A percentile compares a stretch with the other conserved stretches of the same genome.
These are phyloP conservation scores for Gloeostereum incarnatum DNA, from an alignment of 768 basidiomycete genomes.

Conservation along the genomic window DNA sequence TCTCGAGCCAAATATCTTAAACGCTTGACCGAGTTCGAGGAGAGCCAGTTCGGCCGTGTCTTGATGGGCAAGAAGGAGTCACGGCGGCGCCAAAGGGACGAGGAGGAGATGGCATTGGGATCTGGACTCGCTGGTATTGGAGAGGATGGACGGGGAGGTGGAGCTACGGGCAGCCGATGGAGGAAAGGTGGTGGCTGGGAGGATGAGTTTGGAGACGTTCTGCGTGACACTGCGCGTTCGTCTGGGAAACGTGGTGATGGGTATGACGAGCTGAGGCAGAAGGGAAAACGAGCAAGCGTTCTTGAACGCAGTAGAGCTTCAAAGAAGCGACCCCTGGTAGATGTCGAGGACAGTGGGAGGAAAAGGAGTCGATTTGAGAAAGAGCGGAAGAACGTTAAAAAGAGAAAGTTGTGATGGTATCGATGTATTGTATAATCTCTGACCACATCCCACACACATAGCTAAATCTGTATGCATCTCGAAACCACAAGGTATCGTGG, in stretches of 20 bases:
- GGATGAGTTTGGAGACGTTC: constrained; percentile 78
- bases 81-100: constrained; percentile 63
- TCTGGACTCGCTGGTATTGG: constrained; percentile 38
- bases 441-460: too few species aligned
- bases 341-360: constrained; percentile 18
- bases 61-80: constrained; percentile 87
- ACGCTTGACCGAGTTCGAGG: constrained; percentile 82
- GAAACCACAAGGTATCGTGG: too few species aligned
- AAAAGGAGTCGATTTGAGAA: constrained; percentile 43
- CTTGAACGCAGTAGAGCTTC: constrained; percentile 45
- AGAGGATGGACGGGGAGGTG: constrained; percentile 24
- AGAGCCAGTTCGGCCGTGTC: constrained; percentile 87
- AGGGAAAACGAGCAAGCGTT: constrained; percentile 52
- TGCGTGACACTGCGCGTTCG: constrained; percentile 33
- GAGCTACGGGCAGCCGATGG: constrained; percentile 45
- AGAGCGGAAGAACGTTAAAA: constrained; percentile 34
- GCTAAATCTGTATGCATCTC: too few species aligned
- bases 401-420: too few species aligned
- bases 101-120: constrained; percentile 83
- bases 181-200: constrained; percentile 62
- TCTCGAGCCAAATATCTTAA: constrained; percentile 73
- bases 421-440: too few species aligned
- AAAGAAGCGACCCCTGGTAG: constrained; percentile 14
- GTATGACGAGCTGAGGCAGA: constrained; percentile 71
- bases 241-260: constrained; percentile 45